Evolutionary conservation across 225 moss, liverwort and hornwort species (phyloP).

Genomic region (Antitrichia curtipendula): DNA sequence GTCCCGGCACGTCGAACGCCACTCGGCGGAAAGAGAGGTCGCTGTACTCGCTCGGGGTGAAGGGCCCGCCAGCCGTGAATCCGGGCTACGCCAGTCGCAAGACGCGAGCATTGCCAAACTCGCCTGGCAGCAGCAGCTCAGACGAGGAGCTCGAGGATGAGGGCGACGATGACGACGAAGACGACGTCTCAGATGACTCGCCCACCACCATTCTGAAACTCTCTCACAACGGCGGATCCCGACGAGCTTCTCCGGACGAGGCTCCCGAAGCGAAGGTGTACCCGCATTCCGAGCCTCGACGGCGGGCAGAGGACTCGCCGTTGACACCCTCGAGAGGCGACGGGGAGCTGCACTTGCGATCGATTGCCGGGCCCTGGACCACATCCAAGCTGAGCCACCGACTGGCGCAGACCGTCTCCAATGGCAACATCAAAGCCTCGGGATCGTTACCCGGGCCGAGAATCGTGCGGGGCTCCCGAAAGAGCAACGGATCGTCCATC

Average conservation of each 20-base stretch:
- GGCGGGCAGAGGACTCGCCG: conserved; percentile 7
- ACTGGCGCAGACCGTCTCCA: background rate
- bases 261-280: conserved; percentile 6
- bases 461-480: conserved; percentile 1
- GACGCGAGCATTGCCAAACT: conserved; percentile 44
- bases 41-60: conserved; percentile 84
- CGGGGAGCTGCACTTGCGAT: conserved; percentile 3
- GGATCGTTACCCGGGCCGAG: background rate
- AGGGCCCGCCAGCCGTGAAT: conserved; percentile 59
- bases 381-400: conserved; percentile 23
- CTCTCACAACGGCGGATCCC: conserved; percentile 10
- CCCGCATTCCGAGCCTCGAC: conserved; percentile 23
- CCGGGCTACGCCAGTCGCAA: conserved; percentile 82
- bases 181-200: conserved; percentile 23
- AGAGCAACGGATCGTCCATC: conserved; percentile 6
- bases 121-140: conserved; percentile 35
- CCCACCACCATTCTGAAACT: conserved; percentile 17
- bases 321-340: background rate
- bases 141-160: conserved; percentile 52
- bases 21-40: conserved; percentile 80
- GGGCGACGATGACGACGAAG: conserved; percentile 48
- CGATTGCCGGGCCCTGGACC: conserved; percentile 9
- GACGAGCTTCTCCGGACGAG: background rate
- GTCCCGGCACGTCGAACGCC: conserved; percentile 38
- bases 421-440: conserved; percentile 4